Evolutionary conservation across 2,329 filamentous ascomycete species (phyloP).

Genomic region (Neoarthrinium moseri): DNA sequence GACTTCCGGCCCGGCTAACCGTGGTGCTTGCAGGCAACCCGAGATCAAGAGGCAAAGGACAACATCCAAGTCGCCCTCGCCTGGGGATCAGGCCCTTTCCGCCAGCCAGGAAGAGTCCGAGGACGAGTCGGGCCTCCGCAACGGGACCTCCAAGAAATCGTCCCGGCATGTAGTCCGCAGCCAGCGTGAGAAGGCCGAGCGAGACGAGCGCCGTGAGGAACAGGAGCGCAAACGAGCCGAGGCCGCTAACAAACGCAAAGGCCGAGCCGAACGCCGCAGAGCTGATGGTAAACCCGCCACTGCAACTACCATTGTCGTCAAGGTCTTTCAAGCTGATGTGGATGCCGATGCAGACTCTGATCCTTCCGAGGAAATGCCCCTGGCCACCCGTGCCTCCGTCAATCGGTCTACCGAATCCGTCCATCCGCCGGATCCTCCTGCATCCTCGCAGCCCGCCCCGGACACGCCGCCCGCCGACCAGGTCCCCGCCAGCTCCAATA

Average conservation of each 20-base stretch:
- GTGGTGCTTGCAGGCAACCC: slow-evolving; percentile 55
- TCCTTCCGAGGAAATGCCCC: slow-evolving; percentile 64
- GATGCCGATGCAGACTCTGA: slow-evolving; percentile 62
- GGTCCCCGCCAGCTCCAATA: slow-evolving; percentile 46
- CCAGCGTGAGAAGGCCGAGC: slow-evolving; percentile 62
- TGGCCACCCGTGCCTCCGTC: slow-evolving; percentile 39
- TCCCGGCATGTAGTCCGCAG: slow-evolving; percentile 56
- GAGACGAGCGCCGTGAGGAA: slow-evolving; percentile 74
- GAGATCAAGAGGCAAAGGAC: slow-evolving; percentile 83
- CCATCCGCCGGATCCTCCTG: slow-evolving; percentile 40
- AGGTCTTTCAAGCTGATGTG: slow-evolving; percentile 34
- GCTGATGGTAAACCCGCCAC: slow-evolving; percentile 62
- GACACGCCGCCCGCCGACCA: slow-evolving; percentile 44
- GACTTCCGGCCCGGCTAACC: too few species aligned
- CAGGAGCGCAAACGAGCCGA: slow-evolving; percentile 73
- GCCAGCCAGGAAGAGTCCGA: slow-evolving; percentile 64
- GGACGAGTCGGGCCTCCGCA: slow-evolving; percentile 65
- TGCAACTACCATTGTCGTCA: slow-evolving; percentile 16
- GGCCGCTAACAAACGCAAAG: slow-evolving; percentile 76
- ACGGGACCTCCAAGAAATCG: slow-evolving; percentile 55
- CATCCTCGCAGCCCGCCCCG: slow-evolving; percentile 43
- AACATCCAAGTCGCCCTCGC: slow-evolving; percentile 69
- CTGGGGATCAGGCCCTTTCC: slow-evolving; percentile 47
- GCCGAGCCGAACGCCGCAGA: slow-evolving; percentile 75
- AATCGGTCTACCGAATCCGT: slow-evolving; percentile 31